A percentile compares a stretch with the other conserved stretches of the same genome.
These are phyloP conservation scores for Choiromyces venosus DNA, from an alignment of 495 filamentous ascomycete genomes.

Conservation along the genomic window DNA sequence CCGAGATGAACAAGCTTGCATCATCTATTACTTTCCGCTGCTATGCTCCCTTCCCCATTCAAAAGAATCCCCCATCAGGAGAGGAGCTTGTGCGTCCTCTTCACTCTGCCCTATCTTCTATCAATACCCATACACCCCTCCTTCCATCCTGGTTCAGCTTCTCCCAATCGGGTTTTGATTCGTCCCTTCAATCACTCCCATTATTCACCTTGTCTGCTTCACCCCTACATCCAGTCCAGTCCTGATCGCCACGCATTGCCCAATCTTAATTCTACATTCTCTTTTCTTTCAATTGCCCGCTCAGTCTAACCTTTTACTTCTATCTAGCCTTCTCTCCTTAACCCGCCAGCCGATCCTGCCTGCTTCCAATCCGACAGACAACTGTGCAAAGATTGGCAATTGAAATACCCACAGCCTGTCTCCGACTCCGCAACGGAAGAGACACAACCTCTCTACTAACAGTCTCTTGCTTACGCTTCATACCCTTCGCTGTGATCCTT, in stretches of 20 bases:
- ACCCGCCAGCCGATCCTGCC: constrained; percentile 25
- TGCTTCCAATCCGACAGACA: constrained; percentile 29
- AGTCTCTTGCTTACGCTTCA: constrained; percentile 38
- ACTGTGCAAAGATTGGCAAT: constrained; percentile 33
- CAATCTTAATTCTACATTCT: constrained; percentile 33
- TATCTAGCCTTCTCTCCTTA: constrained; percentile 41
- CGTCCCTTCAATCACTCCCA: constrained; percentile 33
- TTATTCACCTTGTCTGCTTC: constrained; percentile 31
- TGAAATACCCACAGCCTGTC: constrained; percentile 38
- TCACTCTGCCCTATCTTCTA: constrained; percentile 3
- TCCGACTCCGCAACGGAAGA: constrained; percentile 16
- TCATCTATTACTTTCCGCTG: not conserved
- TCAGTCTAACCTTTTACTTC: constrained; percentile 19
- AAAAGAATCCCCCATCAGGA: constrained; percentile 16
- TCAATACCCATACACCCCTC: constrained; percentile 20
- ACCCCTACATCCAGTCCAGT: constrained; percentile 36
- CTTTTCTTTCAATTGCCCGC: constrained; percentile 17
- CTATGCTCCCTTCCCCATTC: constrained; percentile 4
- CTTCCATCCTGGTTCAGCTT: constrained; percentile 44
- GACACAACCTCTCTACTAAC: constrained; percentile 34
- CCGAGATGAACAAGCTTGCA: constrained; percentile 12
- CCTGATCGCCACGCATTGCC: constrained; percentile 33
- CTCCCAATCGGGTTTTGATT: constrained; percentile 43
- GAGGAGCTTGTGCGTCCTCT: constrained; percentile 29
- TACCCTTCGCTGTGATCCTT: constrained; percentile 39